Evolutionary conservation across 2,329 filamentous ascomycete genomes (phyloP), one percentile per base, ranked within the genome.

Genomic region (Neoarthrinium moseri): DNA sequence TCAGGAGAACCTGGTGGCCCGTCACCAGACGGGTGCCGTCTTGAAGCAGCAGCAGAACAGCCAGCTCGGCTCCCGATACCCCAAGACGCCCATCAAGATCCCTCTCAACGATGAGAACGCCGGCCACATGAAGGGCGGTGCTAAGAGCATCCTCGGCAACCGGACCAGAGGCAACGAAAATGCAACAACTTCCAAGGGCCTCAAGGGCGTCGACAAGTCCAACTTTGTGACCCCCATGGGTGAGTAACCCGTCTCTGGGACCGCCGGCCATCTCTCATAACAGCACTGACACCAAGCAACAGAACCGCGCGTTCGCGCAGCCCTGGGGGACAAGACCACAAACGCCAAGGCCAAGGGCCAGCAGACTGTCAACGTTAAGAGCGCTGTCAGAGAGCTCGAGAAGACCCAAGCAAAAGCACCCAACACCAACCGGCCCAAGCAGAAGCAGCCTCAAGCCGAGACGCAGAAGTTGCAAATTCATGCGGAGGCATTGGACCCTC

Each of bases 281-380:
- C 5, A n/a, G 43, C 22, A 37, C 42, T 48, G 47, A 53, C 39
- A n/a, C 12, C 27, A 33, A 39, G 15, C 8, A 15, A 23, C 46
- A 85, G 83, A 77, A 46, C 78, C 84, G 41, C 82, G 83, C 48
- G 84, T 75, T 49, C 84, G 92, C 59, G 91, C 91, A 29, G 88
- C 90, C 11, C 73, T 99, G 38, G 92, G 92, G 26, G 86, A 89
- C 75, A 99, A 99, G 69, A 97, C 92, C 2, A 97, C 94, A 43
- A 99, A 99, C 66, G 90, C 89, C 44, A 97, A 95, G 73, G 80
- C 85, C 49, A 81, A 75, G 61, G 77, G 75, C 40, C 78, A 83
- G 54, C 84, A 87, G 52, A 84, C 83, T 4, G 80, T 80, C 6
- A 84, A 80, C 23, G 84, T 79, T 24, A 86, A 84, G 57, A 72